Evolutionary conservation across 2,329 filamentous ascomycete species (phyloP).

Genomic region (Botryosphaeria dothidea): DNA sequence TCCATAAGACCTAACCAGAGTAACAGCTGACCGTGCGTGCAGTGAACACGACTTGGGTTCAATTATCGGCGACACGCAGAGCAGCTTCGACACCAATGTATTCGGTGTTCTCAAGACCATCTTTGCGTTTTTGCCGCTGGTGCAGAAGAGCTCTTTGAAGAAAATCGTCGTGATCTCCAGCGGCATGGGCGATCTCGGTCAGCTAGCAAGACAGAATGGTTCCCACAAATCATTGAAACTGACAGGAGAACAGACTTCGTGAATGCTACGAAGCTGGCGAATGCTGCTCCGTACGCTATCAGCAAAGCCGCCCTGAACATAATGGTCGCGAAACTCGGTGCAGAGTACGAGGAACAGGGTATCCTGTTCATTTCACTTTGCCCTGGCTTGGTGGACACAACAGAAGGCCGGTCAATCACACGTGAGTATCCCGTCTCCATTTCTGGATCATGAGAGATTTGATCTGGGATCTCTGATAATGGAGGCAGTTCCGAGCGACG

Average conservation of each 20-base stretch:
- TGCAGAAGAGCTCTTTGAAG: conserved; percentile 53
- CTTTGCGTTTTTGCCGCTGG: conserved; percentile 55
- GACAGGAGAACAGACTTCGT: conserved; percentile 35
- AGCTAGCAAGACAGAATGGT: neutral
- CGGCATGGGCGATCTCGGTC: conserved; percentile 46
- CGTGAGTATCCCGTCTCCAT: neutral
- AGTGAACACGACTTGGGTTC: conserved; percentile 37
- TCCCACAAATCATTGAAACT: neutral
- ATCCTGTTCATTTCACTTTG: conserved; percentile 55
- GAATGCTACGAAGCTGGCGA: conserved; percentile 38
- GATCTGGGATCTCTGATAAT: neutral
- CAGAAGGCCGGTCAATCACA: neutral
- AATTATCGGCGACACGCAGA: conserved; percentile 30
- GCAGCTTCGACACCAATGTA: conserved; percentile 51
- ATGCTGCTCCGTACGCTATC: conserved; percentile 45
- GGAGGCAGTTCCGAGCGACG: neutral
- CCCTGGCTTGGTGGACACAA: conserved; percentile 51
- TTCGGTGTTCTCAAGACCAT: conserved; percentile 55
- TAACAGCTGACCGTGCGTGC: conserved; percentile 9
- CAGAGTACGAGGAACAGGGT: conserved; percentile 50
- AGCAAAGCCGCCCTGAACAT: conserved; percentile 57
- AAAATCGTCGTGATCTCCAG: conserved; percentile 56
- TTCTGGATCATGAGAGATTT: neutral
- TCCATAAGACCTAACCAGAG: neutral
- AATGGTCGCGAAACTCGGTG: conserved; percentile 49